Evolutionary conservation across 495 filamentous ascomycete genomes (phyloP).

Genomic region (Penicillium goetzii): DNA sequence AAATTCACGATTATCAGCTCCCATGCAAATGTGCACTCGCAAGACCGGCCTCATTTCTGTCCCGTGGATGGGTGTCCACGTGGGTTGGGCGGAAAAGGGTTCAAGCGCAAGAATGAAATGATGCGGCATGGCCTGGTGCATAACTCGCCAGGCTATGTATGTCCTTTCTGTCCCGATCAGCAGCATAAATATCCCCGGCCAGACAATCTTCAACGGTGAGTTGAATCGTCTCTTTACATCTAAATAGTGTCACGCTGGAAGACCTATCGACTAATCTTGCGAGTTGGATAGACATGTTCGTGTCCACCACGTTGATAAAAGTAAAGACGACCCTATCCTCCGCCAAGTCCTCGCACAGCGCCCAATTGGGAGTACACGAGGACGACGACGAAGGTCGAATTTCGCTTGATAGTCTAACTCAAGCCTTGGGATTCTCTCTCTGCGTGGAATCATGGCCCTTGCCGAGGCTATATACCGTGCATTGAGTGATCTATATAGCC

Average conservation of each 20-base stretch:
- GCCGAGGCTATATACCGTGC: background rate
- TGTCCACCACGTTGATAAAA: constrained; percentile 85
- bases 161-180: constrained; percentile 92
- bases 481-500: background rate
- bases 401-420: constrained; percentile 21
- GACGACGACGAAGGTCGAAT: constrained; percentile 70
- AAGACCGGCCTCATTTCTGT: constrained; percentile 89
- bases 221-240: background rate
- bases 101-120: constrained; percentile 99
- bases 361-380: constrained; percentile 80
- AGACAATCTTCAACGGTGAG: constrained; percentile 94
- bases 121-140: constrained; percentile 96
- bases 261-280: background rate
- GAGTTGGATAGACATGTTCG: constrained; percentile 70
- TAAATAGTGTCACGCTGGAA: background rate
- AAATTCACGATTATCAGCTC: constrained; percentile 60
- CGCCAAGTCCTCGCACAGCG: constrained; percentile 82
- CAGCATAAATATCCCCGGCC: constrained; percentile 97
- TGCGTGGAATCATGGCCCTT: background rate
- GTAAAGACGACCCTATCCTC: constrained; percentile 78
- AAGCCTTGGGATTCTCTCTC: background rate
- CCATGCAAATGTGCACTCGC: constrained; percentile 96
- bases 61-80: constrained; percentile 78
- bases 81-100: constrained; percentile 84
- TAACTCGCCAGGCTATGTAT: constrained; percentile 93